Percentiles rank a stretch among this genome's conserved stretches.
These are phyloP conservation scores for Solanum hybrid DNA, from an alignment of 305 asterid genomes.

Conservation along the genomic window DNA sequence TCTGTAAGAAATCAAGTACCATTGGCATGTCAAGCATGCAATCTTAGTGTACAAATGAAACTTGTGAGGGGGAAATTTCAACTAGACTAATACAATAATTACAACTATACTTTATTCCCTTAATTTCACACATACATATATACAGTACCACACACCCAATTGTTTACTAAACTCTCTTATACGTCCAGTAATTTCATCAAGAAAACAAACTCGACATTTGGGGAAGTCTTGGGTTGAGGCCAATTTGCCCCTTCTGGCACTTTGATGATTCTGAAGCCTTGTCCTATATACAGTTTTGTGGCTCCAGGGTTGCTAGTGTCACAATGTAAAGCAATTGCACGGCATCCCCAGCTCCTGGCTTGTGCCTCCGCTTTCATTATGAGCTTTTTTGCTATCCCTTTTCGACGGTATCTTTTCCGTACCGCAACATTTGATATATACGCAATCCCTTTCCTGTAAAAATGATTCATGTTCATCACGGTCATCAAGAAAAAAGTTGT, in stretches of 20 bases:
- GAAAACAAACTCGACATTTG: conserved; percentile 56
- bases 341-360: conserved; percentile 85
- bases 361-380: conserved; percentile 65
- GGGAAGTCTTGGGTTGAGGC: conserved; percentile 75
- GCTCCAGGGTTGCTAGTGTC: conserved; percentile 71
- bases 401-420: conserved; percentile 54
- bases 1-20: not conserved
- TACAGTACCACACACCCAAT: not conserved
- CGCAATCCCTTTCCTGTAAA: conserved; percentile 74
- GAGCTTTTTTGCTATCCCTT: conserved; percentile 70
- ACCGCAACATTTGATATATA: conserved; percentile 91
- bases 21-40: not conserved
- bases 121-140: not conserved
- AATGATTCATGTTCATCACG: not conserved
- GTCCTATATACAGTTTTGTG: conserved; percentile 42
- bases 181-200: conserved; percentile 70
- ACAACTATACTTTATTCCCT: conserved; percentile 6
- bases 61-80: not conserved
- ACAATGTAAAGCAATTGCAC: conserved; percentile 74
- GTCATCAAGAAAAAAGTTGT: not conserved
- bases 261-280: conserved; percentile 52
- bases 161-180: not conserved
- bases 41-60: not conserved
- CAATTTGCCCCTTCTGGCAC: conserved; percentile 74
- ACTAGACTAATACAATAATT: conserved; percentile 10